A percentile compares a stretch with the other conserved stretches of the same genome.
These are phyloP conservation scores for Pontederia crassipes DNA, from an alignment of 176 grass and related monocot species.

Conservation along the genomic window DNA sequence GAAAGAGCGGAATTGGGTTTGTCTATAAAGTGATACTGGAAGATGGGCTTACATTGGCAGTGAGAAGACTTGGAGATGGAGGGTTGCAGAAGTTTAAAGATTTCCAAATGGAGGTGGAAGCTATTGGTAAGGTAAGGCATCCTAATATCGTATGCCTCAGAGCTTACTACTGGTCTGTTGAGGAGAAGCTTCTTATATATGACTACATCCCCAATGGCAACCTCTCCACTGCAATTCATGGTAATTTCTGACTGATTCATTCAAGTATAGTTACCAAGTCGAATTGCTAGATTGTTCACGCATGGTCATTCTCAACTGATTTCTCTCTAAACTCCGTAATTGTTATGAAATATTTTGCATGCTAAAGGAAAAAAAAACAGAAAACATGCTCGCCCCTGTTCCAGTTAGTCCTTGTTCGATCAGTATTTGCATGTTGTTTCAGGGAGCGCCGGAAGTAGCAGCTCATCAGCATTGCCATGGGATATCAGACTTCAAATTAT, in stretches of 20 bases:
- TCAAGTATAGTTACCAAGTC: not conserved
- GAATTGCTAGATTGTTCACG: not conserved
- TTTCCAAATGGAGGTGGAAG: not conserved
- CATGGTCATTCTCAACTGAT: not conserved
- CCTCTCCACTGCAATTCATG: not conserved
- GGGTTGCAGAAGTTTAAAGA: not conserved
- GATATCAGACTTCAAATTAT: slow-evolving; percentile 2
- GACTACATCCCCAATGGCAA: not conserved
- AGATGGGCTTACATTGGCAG: not conserved
- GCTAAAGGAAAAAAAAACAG: too few species aligned
- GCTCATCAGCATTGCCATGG: not conserved
- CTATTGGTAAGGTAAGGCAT: not conserved
- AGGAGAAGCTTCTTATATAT: not conserved
- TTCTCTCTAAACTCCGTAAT: not conserved
- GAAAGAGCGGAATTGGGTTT: not conserved
- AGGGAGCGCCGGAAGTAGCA: not conserved
- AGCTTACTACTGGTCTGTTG: not conserved
- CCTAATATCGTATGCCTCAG: not conserved
- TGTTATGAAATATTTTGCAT: too few species aligned
- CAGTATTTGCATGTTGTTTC: not conserved
- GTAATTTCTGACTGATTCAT: not conserved
- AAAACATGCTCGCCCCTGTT: not conserved
- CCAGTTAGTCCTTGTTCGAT: not conserved
- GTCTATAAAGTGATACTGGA: not conserved
- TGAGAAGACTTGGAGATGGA: not conserved